Evolutionary conservation across 345 rosid genomes (phyloP).

Genomic region (Populus ilicifolia): DNA sequence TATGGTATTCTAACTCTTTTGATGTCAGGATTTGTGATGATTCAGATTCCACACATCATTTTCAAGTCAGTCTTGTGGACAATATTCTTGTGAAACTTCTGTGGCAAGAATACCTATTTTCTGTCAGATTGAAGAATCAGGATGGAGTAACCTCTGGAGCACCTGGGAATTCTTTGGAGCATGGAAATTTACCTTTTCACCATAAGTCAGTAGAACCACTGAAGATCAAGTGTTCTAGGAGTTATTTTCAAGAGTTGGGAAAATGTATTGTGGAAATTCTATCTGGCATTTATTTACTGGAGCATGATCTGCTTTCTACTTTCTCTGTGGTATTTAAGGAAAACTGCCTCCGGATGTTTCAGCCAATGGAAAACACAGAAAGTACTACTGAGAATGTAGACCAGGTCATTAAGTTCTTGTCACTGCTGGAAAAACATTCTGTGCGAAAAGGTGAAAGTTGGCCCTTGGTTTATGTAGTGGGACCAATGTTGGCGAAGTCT

Average conservation of each 20-base stretch:
- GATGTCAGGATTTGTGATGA: slow-evolving; percentile 51
- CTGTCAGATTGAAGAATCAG: slow-evolving; percentile 25
- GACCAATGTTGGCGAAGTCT: slow-evolving; percentile 61
- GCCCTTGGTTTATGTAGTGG: slow-evolving; percentile 67
- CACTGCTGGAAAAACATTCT: slow-evolving; percentile 43
- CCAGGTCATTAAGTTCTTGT: slow-evolving; percentile 54
- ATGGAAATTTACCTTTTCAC: slow-evolving; percentile 23
- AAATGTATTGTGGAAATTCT: slow-evolving; percentile 76
- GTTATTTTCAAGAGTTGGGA: slow-evolving; percentile 66
- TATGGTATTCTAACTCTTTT: background rate
- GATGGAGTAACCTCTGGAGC: slow-evolving; percentile 20
- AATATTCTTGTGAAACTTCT: slow-evolving; percentile 64
- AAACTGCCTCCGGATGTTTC: slow-evolving; percentile 46
- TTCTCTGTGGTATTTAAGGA: slow-evolving; percentile 57
- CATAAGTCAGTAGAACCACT: slow-evolving; percentile 36
- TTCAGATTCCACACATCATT: slow-evolving; percentile 40
- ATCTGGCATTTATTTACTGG: slow-evolving; percentile 46
- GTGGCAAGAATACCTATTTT: slow-evolving; percentile 62
- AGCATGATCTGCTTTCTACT: slow-evolving; percentile 48
- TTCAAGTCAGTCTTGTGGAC: slow-evolving; percentile 53
- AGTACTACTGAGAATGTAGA: slow-evolving; percentile 36
- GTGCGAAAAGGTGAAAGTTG: slow-evolving; percentile 58
- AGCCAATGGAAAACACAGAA: slow-evolving; percentile 40
- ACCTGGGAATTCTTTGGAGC: slow-evolving; percentile 25
- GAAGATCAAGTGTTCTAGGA: slow-evolving; percentile 31